Evolutionary conservation across 352 stramenopile genomes (phyloP).

Genomic region (Globisporangium parvum): DNA sequence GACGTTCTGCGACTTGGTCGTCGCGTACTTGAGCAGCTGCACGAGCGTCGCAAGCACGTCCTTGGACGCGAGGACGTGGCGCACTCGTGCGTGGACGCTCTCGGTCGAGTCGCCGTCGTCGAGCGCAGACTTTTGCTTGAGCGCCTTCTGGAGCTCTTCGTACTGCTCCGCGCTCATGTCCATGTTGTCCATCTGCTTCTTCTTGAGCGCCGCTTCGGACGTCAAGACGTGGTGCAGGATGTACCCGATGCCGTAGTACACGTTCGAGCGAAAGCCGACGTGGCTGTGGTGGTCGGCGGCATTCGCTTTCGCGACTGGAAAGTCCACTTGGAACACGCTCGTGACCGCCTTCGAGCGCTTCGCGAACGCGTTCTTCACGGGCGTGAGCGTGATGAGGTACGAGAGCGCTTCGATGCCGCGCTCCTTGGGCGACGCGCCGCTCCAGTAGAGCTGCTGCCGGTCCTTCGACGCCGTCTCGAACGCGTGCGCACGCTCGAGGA

Average conservation of each 20-base stretch:
- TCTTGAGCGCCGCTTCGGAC: slow-evolving; percentile 91
- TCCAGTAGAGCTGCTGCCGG: slow-evolving; percentile 48
- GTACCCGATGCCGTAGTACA: slow-evolving; percentile 92
- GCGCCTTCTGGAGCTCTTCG: slow-evolving; percentile 94
- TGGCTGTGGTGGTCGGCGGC: slow-evolving; percentile 24
- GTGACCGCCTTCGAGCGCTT: slow-evolving; percentile 43
- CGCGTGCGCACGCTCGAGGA: slow-evolving; percentile 54
- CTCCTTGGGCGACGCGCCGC: slow-evolving; percentile 69
- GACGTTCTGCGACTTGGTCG: slow-evolving; percentile 70
- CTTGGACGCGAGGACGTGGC: slow-evolving; percentile 35
- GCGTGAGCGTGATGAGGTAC: slow-evolving; percentile 80
- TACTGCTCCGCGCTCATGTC: slow-evolving; percentile 97
- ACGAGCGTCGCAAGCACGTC: slow-evolving; percentile 69
- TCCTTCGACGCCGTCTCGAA: slow-evolving; percentile 35
- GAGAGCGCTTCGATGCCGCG: slow-evolving; percentile 77
- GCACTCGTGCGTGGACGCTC: slow-evolving; percentile 55
- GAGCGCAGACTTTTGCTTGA: slow-evolving; percentile 92
- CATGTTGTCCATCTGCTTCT: slow-evolving; percentile 95
- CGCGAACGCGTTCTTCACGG: slow-evolving; percentile 75
- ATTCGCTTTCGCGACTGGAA: slow-evolving; percentile 25
- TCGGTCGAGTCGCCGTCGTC: slow-evolving; percentile 87
- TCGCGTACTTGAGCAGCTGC: slow-evolving; percentile 72
- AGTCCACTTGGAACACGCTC: slow-evolving; percentile 70
- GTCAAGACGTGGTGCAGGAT: slow-evolving; percentile 93
- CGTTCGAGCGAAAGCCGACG: slow-evolving; percentile 68